These are phyloP conservation scores for Malania oleifera DNA, from an alignment of 164 flowering plant genomes.

Conservation along the genomic window DNA sequence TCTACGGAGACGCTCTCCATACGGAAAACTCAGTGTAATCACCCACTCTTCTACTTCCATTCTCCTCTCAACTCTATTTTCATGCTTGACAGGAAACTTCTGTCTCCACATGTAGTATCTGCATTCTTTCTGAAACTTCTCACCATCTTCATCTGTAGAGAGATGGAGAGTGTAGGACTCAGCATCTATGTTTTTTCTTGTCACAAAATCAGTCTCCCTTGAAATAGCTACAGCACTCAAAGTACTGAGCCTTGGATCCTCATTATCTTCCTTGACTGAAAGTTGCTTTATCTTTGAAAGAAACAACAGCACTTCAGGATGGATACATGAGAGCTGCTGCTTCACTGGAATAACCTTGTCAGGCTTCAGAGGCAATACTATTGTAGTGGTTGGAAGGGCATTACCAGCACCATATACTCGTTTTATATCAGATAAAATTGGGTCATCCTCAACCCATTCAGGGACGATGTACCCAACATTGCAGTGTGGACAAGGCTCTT, in stretches of 20 bases:
- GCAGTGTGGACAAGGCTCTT: constrained; percentile 3
- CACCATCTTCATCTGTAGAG: background rate
- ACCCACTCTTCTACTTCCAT: background rate
- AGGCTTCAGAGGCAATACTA: background rate
- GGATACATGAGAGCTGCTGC: background rate
- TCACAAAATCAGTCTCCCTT: background rate
- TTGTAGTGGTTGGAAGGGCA: background rate
- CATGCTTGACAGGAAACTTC: constrained; percentile 2
- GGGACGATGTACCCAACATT: background rate
- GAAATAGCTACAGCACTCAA: background rate
- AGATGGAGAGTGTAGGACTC: background rate
- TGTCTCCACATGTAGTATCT: constrained; percentile 5
- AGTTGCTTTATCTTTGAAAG: background rate
- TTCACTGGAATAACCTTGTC: background rate
- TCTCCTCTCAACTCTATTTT: background rate
- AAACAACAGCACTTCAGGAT: background rate
- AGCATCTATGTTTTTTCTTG: background rate
- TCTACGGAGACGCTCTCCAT: background rate
- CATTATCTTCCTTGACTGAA: background rate
- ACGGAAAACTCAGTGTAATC: background rate
- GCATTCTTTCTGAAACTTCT: background rate
- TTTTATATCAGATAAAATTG: background rate
- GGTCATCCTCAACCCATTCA: background rate
- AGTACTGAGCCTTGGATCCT: background rate
- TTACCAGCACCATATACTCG: background rate